Evolutionary conservation across 2,329 filamentous ascomycete species (phyloP), one percentile per base, ranked within the genome.

Genomic region (Rutstroemia sp.): DNA sequence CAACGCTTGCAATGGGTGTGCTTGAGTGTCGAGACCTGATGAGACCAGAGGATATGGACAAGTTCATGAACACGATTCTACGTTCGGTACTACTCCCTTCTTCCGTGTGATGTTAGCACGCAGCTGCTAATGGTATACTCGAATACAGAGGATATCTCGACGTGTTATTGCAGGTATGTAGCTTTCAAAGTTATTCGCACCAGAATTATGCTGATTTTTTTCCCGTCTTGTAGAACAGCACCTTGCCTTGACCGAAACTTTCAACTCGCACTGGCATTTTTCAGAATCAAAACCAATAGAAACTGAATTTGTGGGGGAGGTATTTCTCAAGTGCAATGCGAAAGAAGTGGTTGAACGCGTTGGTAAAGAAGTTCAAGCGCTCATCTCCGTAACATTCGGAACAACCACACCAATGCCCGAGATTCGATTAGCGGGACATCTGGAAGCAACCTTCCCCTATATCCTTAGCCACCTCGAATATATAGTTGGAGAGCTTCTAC

Each of bases 391-490:
- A 56, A 87, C 87, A 51, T 92, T 95, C 65, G 88, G 88, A 0
- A 77, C 84, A 1, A 78, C 85, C 54, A 79, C 84, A 1, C 75
- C 78, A 51, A 80, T 99, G 1, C 94, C 94, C 5, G 83, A 91
- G 61, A 88, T 99, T 71, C 82, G 80, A 48, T 78, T 99, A 57
- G 81, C 87, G 60, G 94, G 95, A 21, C 91, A 99, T 68, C 78
- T 94, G 2, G 84, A 89, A 30, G 92, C 92, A 4, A 95, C 86
- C 34, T 99, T 99, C 68, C 94, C 95, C 1, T 99, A 96, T 68
- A 97, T 99, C 61, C 81, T 96, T 51, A 94, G 87, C 68, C 94
- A 97, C 70, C 81, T 99, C 51, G 92, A 99, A 73, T 99, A 99
- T 73, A 96, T 99, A 65, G 82, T 99, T 57, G 92, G 94, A 51